Conservation (phyloP, 805 yeast genomes). For the Teunomyces stri region DNA sequence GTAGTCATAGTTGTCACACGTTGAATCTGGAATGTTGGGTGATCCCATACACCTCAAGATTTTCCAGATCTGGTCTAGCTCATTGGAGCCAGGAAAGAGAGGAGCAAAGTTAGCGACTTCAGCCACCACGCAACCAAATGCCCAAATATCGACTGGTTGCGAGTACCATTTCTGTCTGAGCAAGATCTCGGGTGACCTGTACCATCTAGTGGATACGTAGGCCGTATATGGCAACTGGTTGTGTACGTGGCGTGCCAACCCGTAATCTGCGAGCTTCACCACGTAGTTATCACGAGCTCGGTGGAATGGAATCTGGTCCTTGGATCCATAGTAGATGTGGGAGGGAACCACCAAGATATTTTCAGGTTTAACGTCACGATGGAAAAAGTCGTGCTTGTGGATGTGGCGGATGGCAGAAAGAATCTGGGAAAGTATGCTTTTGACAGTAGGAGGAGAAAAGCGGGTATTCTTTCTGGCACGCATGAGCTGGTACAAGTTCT, state of each 20-base stretch:
- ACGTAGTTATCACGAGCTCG: conserved; percentile 49
- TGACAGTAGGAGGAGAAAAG: conserved; percentile 59
- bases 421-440: conserved; percentile 68
- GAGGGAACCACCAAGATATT: conserved; percentile 73
- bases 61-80: conserved; percentile 73
- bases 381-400: conserved; percentile 66
- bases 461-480: conserved; percentile 51
- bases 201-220: conserved; percentile 84
- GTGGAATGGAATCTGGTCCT: conserved; percentile 36
- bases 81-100: conserved; percentile 79
- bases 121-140: conserved; percentile 75
- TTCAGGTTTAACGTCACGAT: conserved; percentile 93
- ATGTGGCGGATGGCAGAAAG: conserved; percentile 79
- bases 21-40: conserved; percentile 45
- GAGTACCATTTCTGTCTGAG: conserved; percentile 62
- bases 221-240: conserved; percentile 62
- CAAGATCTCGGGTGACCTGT: conserved; percentile 77
- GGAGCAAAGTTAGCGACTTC: conserved; percentile 75
- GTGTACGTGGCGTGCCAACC: conserved; percentile 62
- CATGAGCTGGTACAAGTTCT: conserved; percentile 76
- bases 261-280: conserved; percentile 78
- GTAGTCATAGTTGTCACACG: conserved; percentile 12
- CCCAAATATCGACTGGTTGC: conserved; percentile 79
- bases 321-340: conserved; percentile 48
- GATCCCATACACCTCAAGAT: conserved; percentile 70